phyloP scores from a whole-genome alignment of 768 basidiomycete species.

The Daedalea quercina region DNA sequence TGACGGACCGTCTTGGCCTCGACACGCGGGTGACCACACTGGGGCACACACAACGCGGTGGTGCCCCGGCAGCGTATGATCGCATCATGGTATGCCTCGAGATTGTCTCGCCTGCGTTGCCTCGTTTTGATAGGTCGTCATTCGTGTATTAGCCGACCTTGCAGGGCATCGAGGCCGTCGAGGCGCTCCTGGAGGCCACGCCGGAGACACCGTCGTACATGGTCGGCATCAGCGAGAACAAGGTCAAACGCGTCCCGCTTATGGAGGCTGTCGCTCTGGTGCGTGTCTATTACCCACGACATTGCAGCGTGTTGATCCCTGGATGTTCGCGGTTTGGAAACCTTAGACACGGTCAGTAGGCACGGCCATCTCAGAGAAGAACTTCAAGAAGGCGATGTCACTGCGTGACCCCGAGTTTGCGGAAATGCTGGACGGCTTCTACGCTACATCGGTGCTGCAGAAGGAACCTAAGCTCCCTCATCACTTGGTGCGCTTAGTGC shows the following conservation, averaged over 20 bases:
- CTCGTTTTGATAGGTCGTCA: neutral
- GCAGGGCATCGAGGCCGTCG: constrained; percentile 93
- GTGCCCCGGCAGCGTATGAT: constrained; percentile 88
- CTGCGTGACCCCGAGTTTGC: constrained; percentile 88
- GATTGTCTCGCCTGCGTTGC: neutral
- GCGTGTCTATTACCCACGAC: constrained; percentile 4
- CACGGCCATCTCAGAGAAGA: constrained; percentile 69
- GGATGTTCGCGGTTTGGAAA: neutral
- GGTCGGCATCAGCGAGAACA: constrained; percentile 95
- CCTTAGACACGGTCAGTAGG: constrained; percentile 88
- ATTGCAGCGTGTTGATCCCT: neutral
- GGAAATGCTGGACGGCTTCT: constrained; percentile 84
- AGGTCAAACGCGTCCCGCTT: constrained; percentile 85
- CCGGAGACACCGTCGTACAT: constrained; percentile 94
- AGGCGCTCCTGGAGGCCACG: constrained; percentile 77
- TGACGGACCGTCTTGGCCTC: constrained; percentile 79
- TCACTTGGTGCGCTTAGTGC: constrained; percentile 20
- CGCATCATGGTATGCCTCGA: constrained; percentile 67
- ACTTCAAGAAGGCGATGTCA: constrained; percentile 84
- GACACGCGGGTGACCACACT: constrained; percentile 96
- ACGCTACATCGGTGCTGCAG: constrained; percentile 59
- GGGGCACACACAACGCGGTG: constrained; percentile 95
- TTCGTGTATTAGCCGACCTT: constrained; percentile 66
- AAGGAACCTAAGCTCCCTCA: constrained; percentile 24
- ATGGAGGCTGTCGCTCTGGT: constrained; percentile 92